Evolutionary conservation across 139 green algal species (phyloP).

Genomic region (Gonium pectorale): DNA sequence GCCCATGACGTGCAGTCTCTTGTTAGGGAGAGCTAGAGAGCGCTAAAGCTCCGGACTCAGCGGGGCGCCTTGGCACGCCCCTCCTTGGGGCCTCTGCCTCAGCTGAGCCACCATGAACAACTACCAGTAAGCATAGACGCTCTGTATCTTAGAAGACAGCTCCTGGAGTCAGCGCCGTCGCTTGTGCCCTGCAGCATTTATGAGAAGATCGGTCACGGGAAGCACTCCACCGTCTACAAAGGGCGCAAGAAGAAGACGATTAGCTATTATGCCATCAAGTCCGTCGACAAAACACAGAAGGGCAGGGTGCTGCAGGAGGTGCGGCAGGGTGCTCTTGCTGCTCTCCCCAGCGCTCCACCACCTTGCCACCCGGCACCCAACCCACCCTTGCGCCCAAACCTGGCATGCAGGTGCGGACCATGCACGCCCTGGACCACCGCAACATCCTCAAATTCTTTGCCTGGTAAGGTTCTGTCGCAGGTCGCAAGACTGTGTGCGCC

Average conservation of each 20-base stretch:
- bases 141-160: neutral
- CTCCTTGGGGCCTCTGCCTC: too few relatives aligned
- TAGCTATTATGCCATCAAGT: conserved; percentile 96
- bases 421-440: conserved; percentile 90
- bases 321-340: too few relatives aligned
- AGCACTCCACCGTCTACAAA: conserved; percentile 95
- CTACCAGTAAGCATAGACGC: conserved; percentile 34
- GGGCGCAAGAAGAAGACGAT: conserved; percentile 94
- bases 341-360: neutral
- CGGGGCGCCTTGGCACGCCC: too few relatives aligned
- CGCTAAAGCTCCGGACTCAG: too few relatives aligned
- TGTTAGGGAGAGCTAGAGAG: too few relatives aligned
- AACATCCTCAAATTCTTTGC: conserved; percentile 94
- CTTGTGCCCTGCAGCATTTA: conserved; percentile 78
- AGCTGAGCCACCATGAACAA: conserved; percentile 46
- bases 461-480: conserved; percentile 72
- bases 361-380: too few relatives aligned
- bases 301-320: conserved; percentile 92
- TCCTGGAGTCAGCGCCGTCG: neutral
- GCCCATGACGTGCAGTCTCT: too few relatives aligned
- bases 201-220: conserved; percentile 90
- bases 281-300: conserved; percentile 90
- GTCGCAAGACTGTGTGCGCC: too few relatives aligned
- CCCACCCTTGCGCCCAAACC: too few relatives aligned
- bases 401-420: conserved; percentile 81